Conservation (phyloP, 2,329 filamentous ascomycete genomes). For the Ophiostoma populinum region DNA sequence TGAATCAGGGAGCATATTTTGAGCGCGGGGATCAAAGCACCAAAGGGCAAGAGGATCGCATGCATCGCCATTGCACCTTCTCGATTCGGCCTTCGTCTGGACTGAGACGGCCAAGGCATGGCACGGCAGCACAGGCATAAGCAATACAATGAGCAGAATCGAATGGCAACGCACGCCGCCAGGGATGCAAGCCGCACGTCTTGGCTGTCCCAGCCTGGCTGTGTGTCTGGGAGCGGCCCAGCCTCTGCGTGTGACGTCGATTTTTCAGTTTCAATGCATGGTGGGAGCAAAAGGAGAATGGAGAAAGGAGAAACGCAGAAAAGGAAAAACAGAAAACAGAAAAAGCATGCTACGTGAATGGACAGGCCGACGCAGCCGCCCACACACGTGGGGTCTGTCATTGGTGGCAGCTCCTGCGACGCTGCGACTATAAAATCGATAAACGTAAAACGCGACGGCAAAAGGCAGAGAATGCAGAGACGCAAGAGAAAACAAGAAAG, state of each 20-base stretch:
- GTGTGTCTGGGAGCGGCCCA: too few species aligned
- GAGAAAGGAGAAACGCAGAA: background rate
- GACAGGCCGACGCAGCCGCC: background rate
- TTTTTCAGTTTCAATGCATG: too few species aligned
- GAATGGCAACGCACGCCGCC: too few species aligned
- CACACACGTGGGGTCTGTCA: constrained; percentile 1
- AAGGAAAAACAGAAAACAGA: background rate
- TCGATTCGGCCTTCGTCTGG: background rate
- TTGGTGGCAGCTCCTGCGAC: constrained; percentile 1
- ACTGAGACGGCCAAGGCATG: constrained; percentile 1
- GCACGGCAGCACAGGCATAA: background rate
- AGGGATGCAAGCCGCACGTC: too few species aligned
- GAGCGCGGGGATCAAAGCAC: too few species aligned
- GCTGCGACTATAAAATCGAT: constrained; percentile 2
- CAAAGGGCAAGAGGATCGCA: too few species aligned
- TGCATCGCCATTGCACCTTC: too few species aligned
- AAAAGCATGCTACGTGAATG: constrained; percentile 2
- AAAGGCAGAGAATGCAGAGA: background rate
- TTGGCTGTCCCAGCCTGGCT: too few species aligned
- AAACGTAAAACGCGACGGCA: background rate
- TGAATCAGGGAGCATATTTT: too few species aligned
- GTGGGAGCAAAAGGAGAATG: too few species aligned
- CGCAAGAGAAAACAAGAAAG: background rate
- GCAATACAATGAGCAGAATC: background rate
- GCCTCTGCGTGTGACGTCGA: too few species aligned